phyloP scores from a whole-genome alignment of 1,139 yeast genomes.

The Hanseniaspora sp. region DNA sequence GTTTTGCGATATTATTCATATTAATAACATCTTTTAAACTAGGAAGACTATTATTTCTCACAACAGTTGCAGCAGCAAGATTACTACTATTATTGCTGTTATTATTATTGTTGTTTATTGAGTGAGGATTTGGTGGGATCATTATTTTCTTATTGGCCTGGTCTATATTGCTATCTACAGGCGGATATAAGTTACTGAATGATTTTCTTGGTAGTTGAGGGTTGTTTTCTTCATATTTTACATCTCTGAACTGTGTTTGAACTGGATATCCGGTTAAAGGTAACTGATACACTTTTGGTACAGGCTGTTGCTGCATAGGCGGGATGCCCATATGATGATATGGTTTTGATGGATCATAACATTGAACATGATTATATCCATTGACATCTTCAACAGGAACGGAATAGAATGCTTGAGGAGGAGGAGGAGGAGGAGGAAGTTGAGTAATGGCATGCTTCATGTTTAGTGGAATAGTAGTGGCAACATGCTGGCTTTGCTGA shows the following conservation, averaged over 20 bases:
- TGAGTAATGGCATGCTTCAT: background rate
- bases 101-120: background rate
- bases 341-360: background rate
- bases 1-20: background rate
- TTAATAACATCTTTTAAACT: background rate
- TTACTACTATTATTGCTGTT: too few relatives aligned
- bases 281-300: background rate
- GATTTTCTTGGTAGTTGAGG: background rate
- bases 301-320: background rate
- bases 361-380: background rate
- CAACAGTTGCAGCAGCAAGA: background rate
- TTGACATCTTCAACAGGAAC: background rate
- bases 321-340: background rate
- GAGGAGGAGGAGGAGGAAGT: background rate
- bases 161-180: background rate
- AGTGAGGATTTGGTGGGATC: background rate
- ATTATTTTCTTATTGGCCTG: background rate
- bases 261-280: background rate
- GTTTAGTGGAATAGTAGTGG: background rate
- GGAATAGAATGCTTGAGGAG: background rate
- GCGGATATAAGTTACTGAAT: background rate
- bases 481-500: background rate
- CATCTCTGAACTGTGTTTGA: conserved; percentile 13
- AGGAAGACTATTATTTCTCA: conserved; percentile 5
- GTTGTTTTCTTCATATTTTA: background rate